phyloP scores from a whole-genome alignment of 768 basidiomycete genomes.

The Suillus weaverae region DNA sequence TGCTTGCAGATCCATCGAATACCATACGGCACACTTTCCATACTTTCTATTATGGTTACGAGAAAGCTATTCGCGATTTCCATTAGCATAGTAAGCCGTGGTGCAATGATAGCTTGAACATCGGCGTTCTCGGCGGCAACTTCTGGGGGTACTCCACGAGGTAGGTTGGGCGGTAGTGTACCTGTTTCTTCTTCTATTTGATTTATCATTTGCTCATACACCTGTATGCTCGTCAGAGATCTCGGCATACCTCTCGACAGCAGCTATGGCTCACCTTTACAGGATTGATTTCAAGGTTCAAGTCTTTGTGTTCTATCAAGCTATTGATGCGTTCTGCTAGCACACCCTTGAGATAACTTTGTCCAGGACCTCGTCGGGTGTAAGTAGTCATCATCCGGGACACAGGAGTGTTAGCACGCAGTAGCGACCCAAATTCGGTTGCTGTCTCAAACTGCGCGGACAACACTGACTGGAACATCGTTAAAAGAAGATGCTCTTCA shows the following conservation, averaged over 20 bases:
- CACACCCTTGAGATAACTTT: constrained; percentile 97
- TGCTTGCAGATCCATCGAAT: constrained; percentile 99
- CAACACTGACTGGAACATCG: constrained; percentile 99
- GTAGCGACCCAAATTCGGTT: constrained; percentile 96
- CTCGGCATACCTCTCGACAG: neutral
- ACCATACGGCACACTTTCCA: constrained; percentile 98
- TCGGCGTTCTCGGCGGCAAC: constrained; percentile 92
- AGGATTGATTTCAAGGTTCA: constrained; percentile 98
- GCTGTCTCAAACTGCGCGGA: constrained; percentile 99
- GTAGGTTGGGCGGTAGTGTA: constrained; percentile 84
- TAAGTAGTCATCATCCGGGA: constrained; percentile 99
- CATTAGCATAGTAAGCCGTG: constrained; percentile 98
- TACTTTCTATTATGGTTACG: constrained; percentile 95
- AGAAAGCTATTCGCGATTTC: constrained; percentile 99
- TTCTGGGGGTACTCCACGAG: constrained; percentile 92
- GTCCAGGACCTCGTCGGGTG: constrained; percentile 96
- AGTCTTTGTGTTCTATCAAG: constrained; percentile 98
- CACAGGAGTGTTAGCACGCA: constrained; percentile 98
- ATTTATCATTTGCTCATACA: constrained; percentile 99
- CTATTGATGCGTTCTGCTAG: constrained; percentile 98
- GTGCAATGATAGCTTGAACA: constrained; percentile 97
- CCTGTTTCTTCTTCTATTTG: constrained; percentile 99
- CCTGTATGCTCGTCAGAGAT: constrained; percentile 44
- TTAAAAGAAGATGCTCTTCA: constrained; percentile 96
- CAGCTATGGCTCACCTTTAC: constrained; percentile 66